These are phyloP conservation scores for Sicyos baderoa DNA, from an alignment of 306 rosid species.

Conservation along the genomic window DNA sequence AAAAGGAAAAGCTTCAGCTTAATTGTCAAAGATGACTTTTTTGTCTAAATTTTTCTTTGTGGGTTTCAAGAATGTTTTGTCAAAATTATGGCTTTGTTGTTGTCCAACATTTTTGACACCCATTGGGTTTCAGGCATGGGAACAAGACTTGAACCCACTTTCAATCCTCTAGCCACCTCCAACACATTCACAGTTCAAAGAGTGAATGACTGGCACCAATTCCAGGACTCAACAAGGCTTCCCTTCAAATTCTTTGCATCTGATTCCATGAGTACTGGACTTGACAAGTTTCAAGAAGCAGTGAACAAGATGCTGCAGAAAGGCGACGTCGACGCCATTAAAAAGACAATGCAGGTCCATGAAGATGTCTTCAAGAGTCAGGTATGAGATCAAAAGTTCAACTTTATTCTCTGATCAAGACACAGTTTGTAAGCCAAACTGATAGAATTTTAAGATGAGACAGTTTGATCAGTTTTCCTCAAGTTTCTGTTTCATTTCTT, in stretches of 20 bases:
- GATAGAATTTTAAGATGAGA: background rate
- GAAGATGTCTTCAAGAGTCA: constrained; percentile 73
- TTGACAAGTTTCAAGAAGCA: constrained; percentile 27
- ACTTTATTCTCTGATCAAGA: no score
- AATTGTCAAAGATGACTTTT: constrained; percentile 6
- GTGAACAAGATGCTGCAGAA: constrained; percentile 59
- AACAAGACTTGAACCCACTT: constrained; percentile 57
- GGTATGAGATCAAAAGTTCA: constrained; percentile 36
- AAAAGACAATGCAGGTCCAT: constrained; percentile 77
- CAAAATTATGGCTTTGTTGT: no score
- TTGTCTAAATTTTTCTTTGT: background rate
- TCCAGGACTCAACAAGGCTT: constrained; percentile 23
- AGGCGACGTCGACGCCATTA: constrained; percentile 51
- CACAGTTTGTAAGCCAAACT: background rate
- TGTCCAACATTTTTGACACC: constrained; percentile 1
- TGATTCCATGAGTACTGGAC: constrained; percentile 28
- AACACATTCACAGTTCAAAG: constrained; percentile 33
- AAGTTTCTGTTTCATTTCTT: background rate
- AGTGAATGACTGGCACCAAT: constrained; percentile 63
- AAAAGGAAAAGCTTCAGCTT: background rate
- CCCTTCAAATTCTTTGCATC: background rate
- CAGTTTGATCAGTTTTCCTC: background rate
- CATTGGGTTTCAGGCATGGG: constrained; percentile 69
- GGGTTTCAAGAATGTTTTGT: constrained; percentile 2
- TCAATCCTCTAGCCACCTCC: constrained; percentile 50